Evolutionary conservation across 371 early-diverging fungal species (phyloP).

Genomic region (Mortierella sp.): DNA sequence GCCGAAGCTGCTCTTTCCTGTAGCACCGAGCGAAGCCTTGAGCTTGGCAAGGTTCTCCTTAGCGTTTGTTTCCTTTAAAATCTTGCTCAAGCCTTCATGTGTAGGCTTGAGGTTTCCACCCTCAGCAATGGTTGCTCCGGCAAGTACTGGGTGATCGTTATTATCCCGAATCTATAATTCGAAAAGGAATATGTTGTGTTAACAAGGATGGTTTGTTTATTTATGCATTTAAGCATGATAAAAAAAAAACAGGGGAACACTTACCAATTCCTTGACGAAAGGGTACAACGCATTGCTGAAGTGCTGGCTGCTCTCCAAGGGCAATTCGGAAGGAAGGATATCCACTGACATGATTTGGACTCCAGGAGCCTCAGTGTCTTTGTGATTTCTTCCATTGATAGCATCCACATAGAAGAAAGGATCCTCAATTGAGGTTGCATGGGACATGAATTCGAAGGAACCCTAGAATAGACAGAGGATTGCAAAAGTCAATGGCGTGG

Average conservation of each 20-base stretch:
- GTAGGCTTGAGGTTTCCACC: slow-evolving; percentile 72
- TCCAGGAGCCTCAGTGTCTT: slow-evolving; percentile 83
- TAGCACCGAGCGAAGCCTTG: slow-evolving; percentile 42
- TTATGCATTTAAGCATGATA: not conserved
- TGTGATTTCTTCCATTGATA: slow-evolving; percentile 74
- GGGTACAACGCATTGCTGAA: slow-evolving; percentile 91
- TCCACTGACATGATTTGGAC: slow-evolving; percentile 97
- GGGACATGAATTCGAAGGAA: slow-evolving; percentile 93
- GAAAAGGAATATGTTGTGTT: not conserved
- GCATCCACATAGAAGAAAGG: slow-evolving; percentile 96
- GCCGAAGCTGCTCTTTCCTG: slow-evolving; percentile 14
- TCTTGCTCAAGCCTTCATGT: slow-evolving; percentile 65
- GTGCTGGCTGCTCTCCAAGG: slow-evolving; percentile 92
- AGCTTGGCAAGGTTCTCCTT: slow-evolving; percentile 41
- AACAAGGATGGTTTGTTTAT: slow-evolving; percentile 10
- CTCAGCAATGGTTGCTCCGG: slow-evolving; percentile 83
- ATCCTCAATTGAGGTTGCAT: slow-evolving; percentile 88
- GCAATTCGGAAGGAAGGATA: slow-evolving; percentile 96
- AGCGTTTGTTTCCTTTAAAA: slow-evolving; percentile 52
- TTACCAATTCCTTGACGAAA: slow-evolving; percentile 84
- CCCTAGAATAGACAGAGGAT: slow-evolving; percentile 65
- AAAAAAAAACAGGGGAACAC: slow-evolving; percentile 10
- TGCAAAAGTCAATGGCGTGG: not conserved
- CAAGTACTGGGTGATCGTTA: slow-evolving; percentile 75
- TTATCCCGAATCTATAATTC: slow-evolving; percentile 67